Conservation (phyloP, 805 yeast species). For the Candida sanyiensis region DNA sequence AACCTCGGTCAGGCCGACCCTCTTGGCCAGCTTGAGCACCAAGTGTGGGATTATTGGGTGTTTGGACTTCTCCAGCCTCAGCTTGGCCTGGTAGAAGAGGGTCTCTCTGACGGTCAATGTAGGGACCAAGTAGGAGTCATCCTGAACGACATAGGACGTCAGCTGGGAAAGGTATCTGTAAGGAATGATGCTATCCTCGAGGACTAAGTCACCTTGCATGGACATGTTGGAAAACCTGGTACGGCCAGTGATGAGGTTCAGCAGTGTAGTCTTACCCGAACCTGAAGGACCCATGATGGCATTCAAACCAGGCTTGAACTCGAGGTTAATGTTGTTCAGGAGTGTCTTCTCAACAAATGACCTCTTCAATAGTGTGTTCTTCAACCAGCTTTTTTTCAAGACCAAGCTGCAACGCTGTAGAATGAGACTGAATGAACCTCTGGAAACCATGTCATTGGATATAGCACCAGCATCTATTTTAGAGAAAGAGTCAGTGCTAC, state of each 20-base stretch:
- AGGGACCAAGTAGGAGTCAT: slow-evolving; percentile 67
- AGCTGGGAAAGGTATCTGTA: slow-evolving; percentile 30
- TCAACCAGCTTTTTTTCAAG: slow-evolving; percentile 11
- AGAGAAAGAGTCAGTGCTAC: not conserved
- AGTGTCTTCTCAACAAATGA: slow-evolving; percentile 12
- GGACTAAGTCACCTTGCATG: slow-evolving; percentile 36
- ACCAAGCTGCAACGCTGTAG: slow-evolving; percentile 11
- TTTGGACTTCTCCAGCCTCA: slow-evolving; percentile 48
- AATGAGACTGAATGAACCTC: slow-evolving; percentile 4
- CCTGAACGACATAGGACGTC: slow-evolving; percentile 76
- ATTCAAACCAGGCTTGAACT: slow-evolving; percentile 68
- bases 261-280: slow-evolving; percentile 65
- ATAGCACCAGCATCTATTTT: not conserved
- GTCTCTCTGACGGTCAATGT: slow-evolving; percentile 77
- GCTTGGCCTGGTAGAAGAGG: slow-evolving; percentile 59
- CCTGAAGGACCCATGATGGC: slow-evolving; percentile 83
- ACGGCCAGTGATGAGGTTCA: slow-evolving; percentile 60
- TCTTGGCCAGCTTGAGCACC: slow-evolving; percentile 53
- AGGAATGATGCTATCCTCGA: slow-evolving; percentile 37
- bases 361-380: slow-evolving; percentile 5
- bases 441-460: not conserved
- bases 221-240: slow-evolving; percentile 25
- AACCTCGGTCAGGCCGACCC: slow-evolving; percentile 53
- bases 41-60: slow-evolving; percentile 39
- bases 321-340: slow-evolving; percentile 42